Evolutionary conservation across 495 filamentous ascomycete genomes (phyloP).

Genomic region (Lepidopterella palustris): DNA sequence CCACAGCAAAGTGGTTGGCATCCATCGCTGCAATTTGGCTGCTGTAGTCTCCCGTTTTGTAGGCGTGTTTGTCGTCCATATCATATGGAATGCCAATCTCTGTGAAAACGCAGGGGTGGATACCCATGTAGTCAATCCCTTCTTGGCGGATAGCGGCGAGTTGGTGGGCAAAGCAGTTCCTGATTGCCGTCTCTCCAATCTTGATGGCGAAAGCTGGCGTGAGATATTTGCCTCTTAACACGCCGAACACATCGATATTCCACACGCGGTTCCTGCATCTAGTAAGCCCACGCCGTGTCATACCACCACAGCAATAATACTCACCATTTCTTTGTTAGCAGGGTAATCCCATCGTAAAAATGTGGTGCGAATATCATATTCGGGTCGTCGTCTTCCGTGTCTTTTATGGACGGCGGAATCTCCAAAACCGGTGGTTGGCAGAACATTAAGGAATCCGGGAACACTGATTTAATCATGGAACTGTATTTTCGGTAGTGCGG

Average conservation of each 20-base stretch:
- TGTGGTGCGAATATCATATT: conserved; percentile 90
- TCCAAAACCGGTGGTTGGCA: conserved; percentile 90
- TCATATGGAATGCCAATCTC: conserved; percentile 98
- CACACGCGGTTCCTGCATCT: conserved; percentile 71
- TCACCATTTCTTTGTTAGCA: conserved; percentile 95
- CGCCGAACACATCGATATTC: conserved; percentile 92
- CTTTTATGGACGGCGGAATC: conserved; percentile 81
- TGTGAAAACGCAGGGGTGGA: conserved; percentile 83
- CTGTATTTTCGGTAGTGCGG: conserved; percentile 70
- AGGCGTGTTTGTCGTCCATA: conserved; percentile 94
- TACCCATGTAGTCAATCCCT: conserved; percentile 82
- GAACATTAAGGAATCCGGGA: conserved; percentile 77
- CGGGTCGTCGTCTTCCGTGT: conserved; percentile 78
- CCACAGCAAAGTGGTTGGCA: conserved; percentile 89
- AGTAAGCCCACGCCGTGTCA: not conserved
- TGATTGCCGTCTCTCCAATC: conserved; percentile 88
- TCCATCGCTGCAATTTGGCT: conserved; percentile 94
- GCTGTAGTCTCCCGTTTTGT: conserved; percentile 92
- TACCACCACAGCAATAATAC: conserved; percentile 8
- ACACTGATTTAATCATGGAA: conserved; percentile 64
- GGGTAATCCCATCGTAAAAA: conserved; percentile 92
- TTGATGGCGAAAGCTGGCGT: conserved; percentile 86
- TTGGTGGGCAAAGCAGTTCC: conserved; percentile 90
- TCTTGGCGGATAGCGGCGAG: conserved; percentile 82
- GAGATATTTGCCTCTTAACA: conserved; percentile 81